phyloP scores from a whole-genome alignment of 2,329 filamentous ascomycete species.

The Sarocladium kiliense region DNA sequence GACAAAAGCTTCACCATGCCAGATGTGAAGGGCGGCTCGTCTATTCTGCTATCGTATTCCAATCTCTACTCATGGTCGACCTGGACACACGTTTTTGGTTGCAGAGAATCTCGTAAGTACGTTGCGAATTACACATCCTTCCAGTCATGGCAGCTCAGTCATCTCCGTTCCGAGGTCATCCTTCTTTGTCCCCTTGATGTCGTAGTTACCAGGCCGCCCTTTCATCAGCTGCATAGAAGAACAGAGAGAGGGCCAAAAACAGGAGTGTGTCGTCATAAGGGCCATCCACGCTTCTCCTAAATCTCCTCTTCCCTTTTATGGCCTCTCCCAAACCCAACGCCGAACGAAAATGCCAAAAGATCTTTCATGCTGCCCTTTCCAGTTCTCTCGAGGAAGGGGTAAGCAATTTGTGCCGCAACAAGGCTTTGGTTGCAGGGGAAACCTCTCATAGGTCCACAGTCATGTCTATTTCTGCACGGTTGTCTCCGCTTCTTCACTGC shows the following conservation, averaged over 20 bases:
- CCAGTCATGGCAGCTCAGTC: background rate
- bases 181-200: background rate
- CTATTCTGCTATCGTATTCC: conserved; percentile 3
- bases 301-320: background rate
- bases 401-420: background rate
- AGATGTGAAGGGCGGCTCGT: background rate
- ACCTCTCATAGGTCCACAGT: conserved; percentile 11
- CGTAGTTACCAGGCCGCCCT: background rate
- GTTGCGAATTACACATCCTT: conserved; percentile 6
- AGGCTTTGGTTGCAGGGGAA: conserved; percentile 7
- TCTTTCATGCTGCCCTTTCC: background rate
- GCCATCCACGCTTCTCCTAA: background rate
- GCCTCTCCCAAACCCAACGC: conserved; percentile 9
- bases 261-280: background rate
- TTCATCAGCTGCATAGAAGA: background rate
- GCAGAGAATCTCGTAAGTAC: background rate
- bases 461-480: conserved; percentile 2
- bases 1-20: background rate
- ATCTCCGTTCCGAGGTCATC: background rate
- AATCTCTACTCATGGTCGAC: conserved; percentile 1
- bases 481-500: conserved; percentile 16
- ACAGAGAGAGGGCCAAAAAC: conserved; percentile 2
- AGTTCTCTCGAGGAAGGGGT: background rate
- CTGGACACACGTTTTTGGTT: background rate
- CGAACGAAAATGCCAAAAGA: conserved; percentile 9